Evolutionary conservation across 176 grass and related monocot species (phyloP).

Genomic region (Poa annua): DNA sequence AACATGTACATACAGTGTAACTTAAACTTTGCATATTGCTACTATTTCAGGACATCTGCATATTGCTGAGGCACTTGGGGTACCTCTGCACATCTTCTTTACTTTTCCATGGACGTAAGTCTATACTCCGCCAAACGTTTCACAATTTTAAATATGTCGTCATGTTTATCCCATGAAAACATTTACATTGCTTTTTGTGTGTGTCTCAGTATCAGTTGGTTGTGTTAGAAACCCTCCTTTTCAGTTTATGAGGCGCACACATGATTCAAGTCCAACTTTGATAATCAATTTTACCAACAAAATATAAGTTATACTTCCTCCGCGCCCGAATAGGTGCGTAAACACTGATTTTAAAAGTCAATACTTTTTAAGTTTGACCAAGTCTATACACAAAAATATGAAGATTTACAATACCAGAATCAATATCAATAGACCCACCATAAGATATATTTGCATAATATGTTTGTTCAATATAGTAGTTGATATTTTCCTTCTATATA

Average conservation of each 20-base stretch:
- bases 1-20: neutral
- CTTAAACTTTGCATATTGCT: neutral
- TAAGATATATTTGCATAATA: too few species aligned
- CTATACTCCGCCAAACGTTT: conserved; percentile 25
- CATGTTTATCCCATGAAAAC: conserved; percentile 16
- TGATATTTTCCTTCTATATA: too few species aligned
- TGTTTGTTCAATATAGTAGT: too few species aligned
- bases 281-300: neutral
- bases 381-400: too few species aligned
- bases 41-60: conserved; percentile 82
- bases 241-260: neutral
- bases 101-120: conserved; percentile 99
- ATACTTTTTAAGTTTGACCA: too few species aligned
- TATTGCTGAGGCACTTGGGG: conserved; percentile 94
- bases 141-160: neutral
- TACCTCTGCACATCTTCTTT: conserved; percentile 95
- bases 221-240: conserved; percentile 7
- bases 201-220: neutral
- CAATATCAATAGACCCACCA: too few species aligned
- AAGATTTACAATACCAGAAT: too few species aligned
- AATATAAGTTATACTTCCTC: neutral
- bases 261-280: neutral
- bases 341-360: too few species aligned
- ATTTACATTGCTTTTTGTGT: neutral
- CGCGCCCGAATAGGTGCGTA: too few species aligned